Base-by-base conservation (phyloP, 305 asterid genomes). In the Fraxinus dipetala region DNA sequence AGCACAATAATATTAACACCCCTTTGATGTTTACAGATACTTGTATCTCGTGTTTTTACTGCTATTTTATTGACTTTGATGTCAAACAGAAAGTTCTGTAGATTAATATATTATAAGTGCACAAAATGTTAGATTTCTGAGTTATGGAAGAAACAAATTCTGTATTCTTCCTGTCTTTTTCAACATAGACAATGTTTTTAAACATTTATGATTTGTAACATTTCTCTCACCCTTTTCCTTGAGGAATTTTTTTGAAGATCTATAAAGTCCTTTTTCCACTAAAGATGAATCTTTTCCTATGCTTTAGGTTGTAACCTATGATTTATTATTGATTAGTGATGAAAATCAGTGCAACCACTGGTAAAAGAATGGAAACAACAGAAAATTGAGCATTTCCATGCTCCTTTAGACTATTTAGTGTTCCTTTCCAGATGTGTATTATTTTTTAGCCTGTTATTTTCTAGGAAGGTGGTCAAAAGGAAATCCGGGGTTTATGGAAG, bases 21-120 rank as follows among this genome's bases (percentile, higher is more conserved):
- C 80, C 43, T 9, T 81, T 81, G 69, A 35, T 26, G 76, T 80
- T 80, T n/a, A 4, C 38, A 16, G 24, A 34, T 28, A 18, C 61
- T 69, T 51, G 43, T 72, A 13, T 80, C 26, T 72, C 24, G 76
- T 28, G 45, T 69, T 78, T 48, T 78, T 83, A 28, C 8, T 72
- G 30, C 72, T 72, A 59, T 1, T 54, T 26, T 78, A 14, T 61
- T 32, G 30, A 54, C 40, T 45, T 48, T 34, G 35, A 28, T 75
- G 32, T 28, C 72, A 63, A 63, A 24, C 73, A 9, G 35, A 28
- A 65, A 65, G 18, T 26, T 10, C n/a, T 26, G 35, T 65, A 24
- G 14, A 24, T 10, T 65, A 9, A 65, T 9, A 65, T 65, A 10
- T 65, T 65, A 26, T 28, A 65, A 26, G 73, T 1, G 35, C 9